phyloP scores from a whole-genome alignment of 495 filamentous ascomycete species.

The Clohesyomyces aquaticus region DNA sequence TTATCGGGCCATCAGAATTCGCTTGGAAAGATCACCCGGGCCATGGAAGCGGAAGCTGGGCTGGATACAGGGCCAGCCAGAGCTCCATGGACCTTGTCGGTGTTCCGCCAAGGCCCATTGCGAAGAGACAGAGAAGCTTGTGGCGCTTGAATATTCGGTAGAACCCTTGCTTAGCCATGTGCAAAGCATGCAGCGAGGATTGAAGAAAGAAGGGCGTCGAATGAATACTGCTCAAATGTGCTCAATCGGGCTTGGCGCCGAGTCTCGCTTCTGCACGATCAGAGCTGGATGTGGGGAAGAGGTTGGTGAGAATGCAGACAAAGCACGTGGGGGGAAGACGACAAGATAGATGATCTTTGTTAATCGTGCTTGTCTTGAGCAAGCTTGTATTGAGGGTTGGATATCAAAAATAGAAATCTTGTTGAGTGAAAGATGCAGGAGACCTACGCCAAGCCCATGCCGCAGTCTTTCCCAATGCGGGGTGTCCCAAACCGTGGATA shows the following conservation, averaged over 20 bases:
- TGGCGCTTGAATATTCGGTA: neutral
- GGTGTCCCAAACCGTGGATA: neutral
- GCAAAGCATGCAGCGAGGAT: neutral
- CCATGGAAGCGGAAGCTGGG: neutral
- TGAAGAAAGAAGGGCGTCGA: neutral
- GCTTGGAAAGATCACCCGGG: neutral
- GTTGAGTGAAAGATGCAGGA: neutral
- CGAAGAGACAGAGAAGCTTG: neutral
- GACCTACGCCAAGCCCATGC: constrained; percentile 20
- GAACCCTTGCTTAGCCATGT: neutral
- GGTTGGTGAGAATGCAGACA: neutral
- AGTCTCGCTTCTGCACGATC: neutral
- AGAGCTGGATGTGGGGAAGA: neutral
- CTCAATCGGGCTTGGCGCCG: constrained; percentile 9
- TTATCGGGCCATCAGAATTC: neutral
- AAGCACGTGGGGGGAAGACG: neutral
- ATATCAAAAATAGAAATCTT: neutral
- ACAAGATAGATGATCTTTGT: neutral
- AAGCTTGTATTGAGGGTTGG: constrained; percentile 2
- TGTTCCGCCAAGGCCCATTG: neutral
- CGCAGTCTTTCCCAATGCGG: constrained; percentile 1
- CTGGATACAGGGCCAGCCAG: neutral
- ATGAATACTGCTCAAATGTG: constrained; percentile 1
- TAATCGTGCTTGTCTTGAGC: neutral
- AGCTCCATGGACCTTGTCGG: constrained; percentile 1